Percentiles rank a stretch among this genome's conserved stretches.
phyloP scores from a whole-genome alignment of 192 early-diverging fungal species.

The Radiomyces spectabilis region DNA sequence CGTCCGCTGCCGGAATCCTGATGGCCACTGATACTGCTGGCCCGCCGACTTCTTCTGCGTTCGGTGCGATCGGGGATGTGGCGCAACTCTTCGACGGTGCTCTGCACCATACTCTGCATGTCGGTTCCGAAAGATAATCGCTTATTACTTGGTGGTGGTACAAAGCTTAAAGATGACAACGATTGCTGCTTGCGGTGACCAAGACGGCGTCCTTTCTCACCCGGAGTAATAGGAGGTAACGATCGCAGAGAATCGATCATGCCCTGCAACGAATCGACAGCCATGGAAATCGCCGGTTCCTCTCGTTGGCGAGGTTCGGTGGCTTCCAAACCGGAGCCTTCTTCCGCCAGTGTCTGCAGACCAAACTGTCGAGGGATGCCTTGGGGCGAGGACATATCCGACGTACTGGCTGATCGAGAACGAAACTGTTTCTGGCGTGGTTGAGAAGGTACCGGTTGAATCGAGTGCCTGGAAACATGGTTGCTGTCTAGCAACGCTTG shows the following conservation, averaged over 20 bases:
- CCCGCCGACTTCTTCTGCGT: neutral
- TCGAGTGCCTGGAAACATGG: too few relatives aligned
- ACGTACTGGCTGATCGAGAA: slow-evolving; percentile 22
- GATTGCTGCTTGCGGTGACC: slow-evolving; percentile 26
- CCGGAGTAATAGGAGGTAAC: slow-evolving; percentile 28
- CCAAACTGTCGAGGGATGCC: slow-evolving; percentile 5
- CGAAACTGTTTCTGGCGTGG: too few relatives aligned
- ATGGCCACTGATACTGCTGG: neutral
- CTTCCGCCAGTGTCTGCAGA: slow-evolving; percentile 20
- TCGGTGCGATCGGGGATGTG: neutral
- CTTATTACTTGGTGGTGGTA: too few relatives aligned
- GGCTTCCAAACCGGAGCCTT: slow-evolving; percentile 4
- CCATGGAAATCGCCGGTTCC: neutral
- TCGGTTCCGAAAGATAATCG: neutral
- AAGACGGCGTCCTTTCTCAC: neutral
- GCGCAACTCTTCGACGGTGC: slow-evolving; percentile 12
- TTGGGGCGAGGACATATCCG: slow-evolving; percentile 7
- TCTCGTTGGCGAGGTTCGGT: neutral
- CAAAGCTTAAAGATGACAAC: slow-evolving; percentile 19
- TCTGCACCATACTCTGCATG: slow-evolving; percentile 8
- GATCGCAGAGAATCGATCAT: slow-evolving; percentile 44
- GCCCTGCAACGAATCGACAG: slow-evolving; percentile 39
- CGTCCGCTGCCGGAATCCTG: neutral
- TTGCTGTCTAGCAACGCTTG: too few relatives aligned
- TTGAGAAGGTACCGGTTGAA: too few relatives aligned